Evolutionary conservation across 192 early-diverging fungal genomes (phyloP).

Genomic region (Coemansia brasiliensis): DNA sequence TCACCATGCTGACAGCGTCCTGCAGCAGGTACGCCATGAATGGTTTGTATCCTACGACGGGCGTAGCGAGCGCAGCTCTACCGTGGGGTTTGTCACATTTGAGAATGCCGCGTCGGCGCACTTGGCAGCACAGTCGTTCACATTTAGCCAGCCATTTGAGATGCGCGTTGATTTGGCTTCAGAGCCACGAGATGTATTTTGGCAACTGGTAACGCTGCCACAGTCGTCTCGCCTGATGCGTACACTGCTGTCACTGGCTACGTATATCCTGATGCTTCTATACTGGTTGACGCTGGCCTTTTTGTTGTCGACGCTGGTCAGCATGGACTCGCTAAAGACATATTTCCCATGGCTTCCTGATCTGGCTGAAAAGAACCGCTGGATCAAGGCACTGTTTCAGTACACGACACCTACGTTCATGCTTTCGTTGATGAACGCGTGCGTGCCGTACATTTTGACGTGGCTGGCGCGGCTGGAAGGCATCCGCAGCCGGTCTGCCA

Average conservation of each 20-base stretch:
- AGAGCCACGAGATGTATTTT: conserved; percentile 50
- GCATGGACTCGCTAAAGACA: conserved; percentile 38
- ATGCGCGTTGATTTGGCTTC: conserved; percentile 44
- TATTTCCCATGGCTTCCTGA: conserved; percentile 60
- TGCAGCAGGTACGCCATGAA: conserved; percentile 44
- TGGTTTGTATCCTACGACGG: conserved; percentile 47
- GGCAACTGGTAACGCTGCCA: conserved; percentile 44
- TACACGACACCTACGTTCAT: conserved; percentile 43
- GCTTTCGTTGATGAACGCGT: conserved; percentile 48
- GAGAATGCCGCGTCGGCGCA: conserved; percentile 37
- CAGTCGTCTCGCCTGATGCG: conserved; percentile 21
- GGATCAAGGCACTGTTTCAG: conserved; percentile 41
- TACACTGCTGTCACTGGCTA: conserved; percentile 32
- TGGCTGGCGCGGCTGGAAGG: conserved; percentile 49
- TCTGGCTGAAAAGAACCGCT: conserved; percentile 39
- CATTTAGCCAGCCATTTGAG: conserved; percentile 47
- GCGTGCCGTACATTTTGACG: conserved; percentile 38
- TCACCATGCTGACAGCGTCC: conserved; percentile 59
- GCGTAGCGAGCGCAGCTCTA: conserved; percentile 33
- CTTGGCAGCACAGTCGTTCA: conserved; percentile 49
- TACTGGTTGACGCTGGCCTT: conserved; percentile 76
- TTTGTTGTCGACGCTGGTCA: conserved; percentile 62
- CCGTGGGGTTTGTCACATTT: conserved; percentile 52
- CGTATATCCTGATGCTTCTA: conserved; percentile 62
- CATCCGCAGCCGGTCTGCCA: conserved; percentile 42